Evolutionary conservation across 2,329 filamentous ascomycete species (phyloP).

Genomic region (Fusarium globosum): DNA sequence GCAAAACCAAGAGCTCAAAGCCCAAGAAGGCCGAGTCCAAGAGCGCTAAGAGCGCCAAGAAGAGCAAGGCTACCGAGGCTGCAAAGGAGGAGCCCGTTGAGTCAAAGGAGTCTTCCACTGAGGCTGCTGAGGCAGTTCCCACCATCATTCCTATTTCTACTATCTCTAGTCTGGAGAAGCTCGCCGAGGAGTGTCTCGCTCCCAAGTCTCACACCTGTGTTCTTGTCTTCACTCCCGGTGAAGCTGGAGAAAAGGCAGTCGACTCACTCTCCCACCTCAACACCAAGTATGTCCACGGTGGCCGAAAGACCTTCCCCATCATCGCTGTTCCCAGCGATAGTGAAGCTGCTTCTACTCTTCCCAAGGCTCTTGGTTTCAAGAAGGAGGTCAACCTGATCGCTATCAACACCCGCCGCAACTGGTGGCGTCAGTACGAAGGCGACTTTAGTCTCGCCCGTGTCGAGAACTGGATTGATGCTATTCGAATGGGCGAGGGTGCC

Average conservation of each 20-base stretch:
- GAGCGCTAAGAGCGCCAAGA: conserved; percentile 52
- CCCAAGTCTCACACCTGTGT: conserved; percentile 85
- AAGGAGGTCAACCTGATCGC: conserved; percentile 78
- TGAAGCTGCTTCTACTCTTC: conserved; percentile 56
- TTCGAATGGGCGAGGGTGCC: conserved; percentile 85
- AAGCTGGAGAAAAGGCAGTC: conserved; percentile 67
- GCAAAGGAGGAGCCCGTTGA: conserved; percentile 44
- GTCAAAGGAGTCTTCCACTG: conserved; percentile 38
- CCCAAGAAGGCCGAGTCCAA: conserved; percentile 47
- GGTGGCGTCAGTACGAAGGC: conserved; percentile 82
- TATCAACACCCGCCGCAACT: conserved; percentile 84
- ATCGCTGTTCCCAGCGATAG: conserved; percentile 73
- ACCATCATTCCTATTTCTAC: conserved; percentile 71
- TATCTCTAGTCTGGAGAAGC: conserved; percentile 71
- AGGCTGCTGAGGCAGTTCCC: conserved; percentile 45
- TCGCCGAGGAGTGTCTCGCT: conserved; percentile 78
- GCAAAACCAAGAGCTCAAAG: conserved; percentile 53
- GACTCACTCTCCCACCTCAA: conserved; percentile 76
- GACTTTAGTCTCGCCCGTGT: conserved; percentile 71
- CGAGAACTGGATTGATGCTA: conserved; percentile 90
- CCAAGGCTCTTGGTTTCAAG: conserved; percentile 65
- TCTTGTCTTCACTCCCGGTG: conserved; percentile 74
- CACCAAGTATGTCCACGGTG: conserved; percentile 75
- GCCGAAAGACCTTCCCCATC: conserved; percentile 83
- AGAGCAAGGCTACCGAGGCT: conserved; percentile 47